These are phyloP conservation scores for Brassica napus DNA, from an alignment of 345 rosid species.

Conservation along the genomic window Da-Ae NC_063443.1:14211001-14211500, in stretches of 20 bases:
- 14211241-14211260: conserved; percentile 35
- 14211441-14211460: conserved; percentile 35
- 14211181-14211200: not conserved
- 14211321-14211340: not conserved
- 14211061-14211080: conserved; percentile 10
- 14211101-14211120: conserved; percentile 25
- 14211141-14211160: conserved; percentile 4
- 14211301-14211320: not conserved
- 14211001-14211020: not conserved
- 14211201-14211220: not conserved
- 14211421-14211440: conserved; percentile 33
- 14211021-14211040: conserved; percentile 8
- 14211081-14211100: conserved; percentile 29
- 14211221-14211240: not conserved
- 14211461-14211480: conserved; percentile 12
- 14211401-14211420: conserved; percentile 29
- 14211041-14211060: not conserved
- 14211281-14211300: conserved; percentile 16
- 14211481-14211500: conserved; percentile 1
- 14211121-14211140: conserved; percentile 1
- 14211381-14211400: not conserved
- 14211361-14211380: not conserved
- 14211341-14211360: not conserved
- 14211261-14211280: conserved; percentile 29
- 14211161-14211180: too few relatives aligned